Evolutionary conservation across 2,329 filamentous ascomycete species (phyloP).

Genomic region (Aureobasidium sp.): DNA sequence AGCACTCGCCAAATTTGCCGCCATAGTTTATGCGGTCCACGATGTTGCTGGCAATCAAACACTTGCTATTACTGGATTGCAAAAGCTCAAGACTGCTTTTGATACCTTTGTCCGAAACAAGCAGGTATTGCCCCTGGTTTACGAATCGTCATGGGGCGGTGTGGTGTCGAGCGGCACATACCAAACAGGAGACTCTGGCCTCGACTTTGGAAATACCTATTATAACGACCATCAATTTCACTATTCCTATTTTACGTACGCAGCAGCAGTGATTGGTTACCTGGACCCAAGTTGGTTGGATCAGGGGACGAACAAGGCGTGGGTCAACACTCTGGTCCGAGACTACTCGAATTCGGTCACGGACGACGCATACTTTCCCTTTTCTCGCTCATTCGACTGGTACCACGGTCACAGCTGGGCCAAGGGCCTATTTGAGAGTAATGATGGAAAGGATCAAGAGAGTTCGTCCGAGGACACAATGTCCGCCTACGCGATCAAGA

Average conservation of each 20-base stretch:
- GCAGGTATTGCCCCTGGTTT: conserved; percentile 45
- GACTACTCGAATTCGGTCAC: conserved; percentile 72
- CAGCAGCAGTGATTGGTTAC: conserved; percentile 74
- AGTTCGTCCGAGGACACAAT: conserved; percentile 87
- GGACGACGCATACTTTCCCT: conserved; percentile 69
- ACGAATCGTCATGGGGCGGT: conserved; percentile 64
- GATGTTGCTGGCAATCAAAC: conserved; percentile 52
- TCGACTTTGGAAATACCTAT: conserved; percentile 84
- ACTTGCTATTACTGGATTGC: conserved; percentile 43
- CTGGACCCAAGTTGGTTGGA: conserved; percentile 68
- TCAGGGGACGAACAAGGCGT: conserved; percentile 59
- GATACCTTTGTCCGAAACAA: conserved; percentile 40
- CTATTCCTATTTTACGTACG: conserved; percentile 79
- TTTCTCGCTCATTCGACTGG: conserved; percentile 84
- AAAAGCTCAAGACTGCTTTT: conserved; percentile 43
- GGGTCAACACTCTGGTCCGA: conserved; percentile 75
- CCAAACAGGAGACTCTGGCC: conserved; percentile 63
- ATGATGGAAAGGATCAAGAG: conserved; percentile 77
- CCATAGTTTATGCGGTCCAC: conserved; percentile 41
- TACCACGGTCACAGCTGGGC: conserved; percentile 72
- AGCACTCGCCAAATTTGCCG: conserved; percentile 37
- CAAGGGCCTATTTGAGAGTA: conserved; percentile 63
- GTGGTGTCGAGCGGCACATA: conserved; percentile 73
- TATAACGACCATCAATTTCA: conserved; percentile 66
- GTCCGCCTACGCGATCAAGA: conserved; percentile 79